A percentile compares a stretch with the other conserved stretches of the same genome.
Conservation (phyloP, 345 rosid species). For the Gossypium australe region DNA sequence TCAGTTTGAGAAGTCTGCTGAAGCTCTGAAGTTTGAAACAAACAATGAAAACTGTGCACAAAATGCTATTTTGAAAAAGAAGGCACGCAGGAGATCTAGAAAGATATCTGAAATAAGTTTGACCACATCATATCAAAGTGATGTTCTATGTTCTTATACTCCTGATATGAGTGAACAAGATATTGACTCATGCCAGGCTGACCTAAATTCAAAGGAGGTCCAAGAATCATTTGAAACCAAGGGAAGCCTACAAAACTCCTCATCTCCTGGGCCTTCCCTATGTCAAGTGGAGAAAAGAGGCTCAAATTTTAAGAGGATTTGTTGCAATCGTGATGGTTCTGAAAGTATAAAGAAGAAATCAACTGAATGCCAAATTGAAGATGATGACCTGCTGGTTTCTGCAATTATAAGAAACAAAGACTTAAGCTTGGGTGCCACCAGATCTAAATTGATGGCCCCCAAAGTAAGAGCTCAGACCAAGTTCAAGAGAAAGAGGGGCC, state of each 20-base stretch:
- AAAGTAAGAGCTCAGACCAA: slow-evolving; percentile 42
- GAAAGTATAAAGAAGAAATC: slow-evolving; percentile 36
- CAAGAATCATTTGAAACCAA: slow-evolving; percentile 19
- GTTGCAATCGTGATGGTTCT: slow-evolving; percentile 21
- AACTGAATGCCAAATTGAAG: slow-evolving; percentile 42
- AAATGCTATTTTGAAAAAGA: slow-evolving; percentile 36
- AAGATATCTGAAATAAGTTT: slow-evolving; percentile 58
- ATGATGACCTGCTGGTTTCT: slow-evolving; percentile 60
- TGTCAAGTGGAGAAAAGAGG: slow-evolving; percentile 26
- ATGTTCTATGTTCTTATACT: slow-evolving; percentile 21
- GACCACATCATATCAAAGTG: slow-evolving; percentile 29
- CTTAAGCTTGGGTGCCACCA: slow-evolving; percentile 20
- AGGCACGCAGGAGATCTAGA: slow-evolving; percentile 59
- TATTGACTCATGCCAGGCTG: slow-evolving; percentile 20
- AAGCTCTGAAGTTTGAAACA: slow-evolving; percentile 28
- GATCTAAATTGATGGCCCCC: slow-evolving; percentile 40
- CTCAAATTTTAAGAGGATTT: slow-evolving; percentile 6
- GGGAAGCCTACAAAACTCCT: slow-evolving; percentile 20
- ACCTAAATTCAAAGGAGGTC: slow-evolving; percentile 28
- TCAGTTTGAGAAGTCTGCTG: slow-evolving; percentile 31
- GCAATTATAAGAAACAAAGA: slow-evolving; percentile 54
- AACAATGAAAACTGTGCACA: slow-evolving; percentile 25
- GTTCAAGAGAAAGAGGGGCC: slow-evolving; percentile 43
- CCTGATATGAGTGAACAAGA: slow-evolving; percentile 24
- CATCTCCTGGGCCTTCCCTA: slow-evolving; percentile 14